These are phyloP conservation scores for Fusarium decemcellulare DNA, from an alignment of 2,329 filamentous ascomycete genomes.

Conservation along the genomic window DNA sequence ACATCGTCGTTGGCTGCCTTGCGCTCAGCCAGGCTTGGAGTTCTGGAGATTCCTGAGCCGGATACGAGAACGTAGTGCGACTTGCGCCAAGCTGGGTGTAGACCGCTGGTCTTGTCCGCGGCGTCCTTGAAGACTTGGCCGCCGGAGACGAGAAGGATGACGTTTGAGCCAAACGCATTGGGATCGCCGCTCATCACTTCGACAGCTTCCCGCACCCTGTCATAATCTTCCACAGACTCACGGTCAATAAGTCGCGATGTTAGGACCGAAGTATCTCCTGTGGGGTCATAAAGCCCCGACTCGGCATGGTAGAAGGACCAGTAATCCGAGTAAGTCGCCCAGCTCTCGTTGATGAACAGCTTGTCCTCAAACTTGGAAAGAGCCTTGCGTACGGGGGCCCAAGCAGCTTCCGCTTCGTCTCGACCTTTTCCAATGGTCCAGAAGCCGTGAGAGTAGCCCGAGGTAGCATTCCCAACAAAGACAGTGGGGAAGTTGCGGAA, in stretches of 20 bases:
- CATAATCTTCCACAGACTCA: not conserved
- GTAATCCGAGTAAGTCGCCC: constrained; percentile 29
- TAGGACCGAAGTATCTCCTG: constrained; percentile 17
- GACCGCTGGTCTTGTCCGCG: constrained; percentile 18
- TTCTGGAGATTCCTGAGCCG: constrained; percentile 4
- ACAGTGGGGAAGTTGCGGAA: constrained; percentile 24
- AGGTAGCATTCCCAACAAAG: constrained; percentile 31
- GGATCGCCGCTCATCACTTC: constrained; percentile 33
- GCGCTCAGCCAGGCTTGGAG: not conserved
- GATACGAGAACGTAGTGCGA: constrained; percentile 25
- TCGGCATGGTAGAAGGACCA: constrained; percentile 31
- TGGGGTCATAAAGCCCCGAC: constrained; percentile 20
- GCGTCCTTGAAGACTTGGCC: constrained; percentile 33
- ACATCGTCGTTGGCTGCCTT: constrained; percentile 17
- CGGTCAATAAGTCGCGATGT: constrained; percentile 28
- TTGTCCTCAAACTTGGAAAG: constrained; percentile 21
- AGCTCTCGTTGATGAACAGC: constrained; percentile 31
- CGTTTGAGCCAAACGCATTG: constrained; percentile 16
- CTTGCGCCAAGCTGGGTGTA: constrained; percentile 24
- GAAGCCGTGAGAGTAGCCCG: constrained; percentile 26
- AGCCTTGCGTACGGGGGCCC: constrained; percentile 17
- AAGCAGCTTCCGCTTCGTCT: constrained; percentile 17
- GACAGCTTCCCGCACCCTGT: constrained; percentile 8
- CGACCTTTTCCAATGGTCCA: constrained; percentile 17
- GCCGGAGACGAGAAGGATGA: constrained; percentile 27